Percentiles rank a stretch among this genome's conserved stretches.
phyloP scores from a whole-genome alignment of 179 eudicot species.

The Pouteria campechiana region DNA sequence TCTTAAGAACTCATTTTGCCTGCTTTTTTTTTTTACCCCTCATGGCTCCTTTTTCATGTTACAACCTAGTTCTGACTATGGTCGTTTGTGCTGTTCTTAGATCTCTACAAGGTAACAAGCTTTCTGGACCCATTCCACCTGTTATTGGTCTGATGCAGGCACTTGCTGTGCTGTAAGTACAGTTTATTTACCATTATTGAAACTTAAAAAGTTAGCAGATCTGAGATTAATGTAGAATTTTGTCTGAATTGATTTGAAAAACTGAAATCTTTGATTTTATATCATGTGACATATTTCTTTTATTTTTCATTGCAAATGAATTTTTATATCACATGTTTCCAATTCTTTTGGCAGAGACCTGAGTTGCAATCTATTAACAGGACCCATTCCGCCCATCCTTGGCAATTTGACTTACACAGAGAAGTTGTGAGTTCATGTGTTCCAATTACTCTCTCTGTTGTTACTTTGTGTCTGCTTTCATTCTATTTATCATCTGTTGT shows the following conservation, averaged over 20 bases:
- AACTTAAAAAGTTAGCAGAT: too few relatives aligned
- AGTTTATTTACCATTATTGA: background rate
- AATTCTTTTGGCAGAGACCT: slow-evolving; percentile 46
- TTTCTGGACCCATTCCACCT: slow-evolving; percentile 72
- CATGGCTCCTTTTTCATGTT: too few relatives aligned
- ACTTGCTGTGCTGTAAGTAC: slow-evolving; percentile 90
- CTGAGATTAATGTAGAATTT: too few relatives aligned
- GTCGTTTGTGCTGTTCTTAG: slow-evolving; percentile 14
- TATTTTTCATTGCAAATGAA: background rate
- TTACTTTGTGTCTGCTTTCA: background rate
- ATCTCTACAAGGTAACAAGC: slow-evolving; percentile 82
- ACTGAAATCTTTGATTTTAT: background rate
- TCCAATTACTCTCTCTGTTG: background rate
- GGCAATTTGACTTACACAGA: slow-evolving; percentile 94
- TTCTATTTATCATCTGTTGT: too few relatives aligned
- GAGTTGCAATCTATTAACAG: slow-evolving; percentile 79
- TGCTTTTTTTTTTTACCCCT: too few relatives aligned
- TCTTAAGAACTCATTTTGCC: background rate
- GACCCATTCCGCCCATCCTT: slow-evolving; percentile 80
- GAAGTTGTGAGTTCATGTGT: slow-evolving; percentile 61
- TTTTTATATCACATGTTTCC: background rate
- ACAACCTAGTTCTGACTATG: too few relatives aligned
- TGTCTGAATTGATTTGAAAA: too few relatives aligned
- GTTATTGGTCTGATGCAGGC: slow-evolving; percentile 99
- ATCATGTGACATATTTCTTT: background rate